Conservation (phyloP, 805 yeast genomes). For the Kodamaea fukazawae region DNA sequence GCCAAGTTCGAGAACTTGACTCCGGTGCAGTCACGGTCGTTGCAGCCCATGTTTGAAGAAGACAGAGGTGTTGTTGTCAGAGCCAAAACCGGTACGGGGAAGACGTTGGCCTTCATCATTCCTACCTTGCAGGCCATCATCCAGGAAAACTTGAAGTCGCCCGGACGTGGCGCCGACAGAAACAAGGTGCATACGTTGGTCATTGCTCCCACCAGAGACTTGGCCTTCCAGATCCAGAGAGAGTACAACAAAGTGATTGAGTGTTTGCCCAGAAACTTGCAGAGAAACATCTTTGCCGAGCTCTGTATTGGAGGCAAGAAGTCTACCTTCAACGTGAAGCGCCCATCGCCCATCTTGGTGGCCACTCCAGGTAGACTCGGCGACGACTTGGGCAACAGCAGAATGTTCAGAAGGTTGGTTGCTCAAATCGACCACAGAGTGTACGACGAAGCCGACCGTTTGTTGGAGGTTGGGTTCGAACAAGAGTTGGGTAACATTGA, state of each 20-base stretch:
- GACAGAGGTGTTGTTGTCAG: constrained; percentile 74
- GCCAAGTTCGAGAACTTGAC: constrained; percentile 57
- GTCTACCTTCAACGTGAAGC: constrained; percentile 28
- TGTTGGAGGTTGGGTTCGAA: constrained; percentile 78
- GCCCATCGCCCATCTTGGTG: constrained; percentile 62
- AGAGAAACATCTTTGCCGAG: constrained; percentile 15
- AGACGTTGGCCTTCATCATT: constrained; percentile 83
- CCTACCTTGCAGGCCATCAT: constrained; percentile 65
- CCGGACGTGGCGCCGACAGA: constrained; percentile 22
- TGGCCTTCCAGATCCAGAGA: constrained; percentile 76
- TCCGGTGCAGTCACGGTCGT: constrained; percentile 64
- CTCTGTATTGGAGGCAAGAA: constrained; percentile 67
- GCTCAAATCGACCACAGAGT: constrained; percentile 58
- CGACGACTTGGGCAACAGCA: constrained; percentile 51
- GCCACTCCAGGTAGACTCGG: constrained; percentile 88
- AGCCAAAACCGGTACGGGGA: constrained; percentile 96
- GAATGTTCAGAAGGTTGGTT: constrained; percentile 46
- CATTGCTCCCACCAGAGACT: constrained; percentile 87
- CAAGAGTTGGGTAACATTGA: constrained; percentile 61
- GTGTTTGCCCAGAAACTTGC: constrained; percentile 18
- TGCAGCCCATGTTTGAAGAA: constrained; percentile 52
- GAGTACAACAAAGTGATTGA: constrained; percentile 52
- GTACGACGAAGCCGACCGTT: constrained; percentile 89
- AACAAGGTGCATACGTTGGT: constrained; percentile 48
- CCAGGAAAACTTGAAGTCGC: constrained; percentile 17